Evolutionary conservation across 768 basidiomycete genomes (phyloP).

Genomic region (Xerocomellus dryophilus): DNA sequence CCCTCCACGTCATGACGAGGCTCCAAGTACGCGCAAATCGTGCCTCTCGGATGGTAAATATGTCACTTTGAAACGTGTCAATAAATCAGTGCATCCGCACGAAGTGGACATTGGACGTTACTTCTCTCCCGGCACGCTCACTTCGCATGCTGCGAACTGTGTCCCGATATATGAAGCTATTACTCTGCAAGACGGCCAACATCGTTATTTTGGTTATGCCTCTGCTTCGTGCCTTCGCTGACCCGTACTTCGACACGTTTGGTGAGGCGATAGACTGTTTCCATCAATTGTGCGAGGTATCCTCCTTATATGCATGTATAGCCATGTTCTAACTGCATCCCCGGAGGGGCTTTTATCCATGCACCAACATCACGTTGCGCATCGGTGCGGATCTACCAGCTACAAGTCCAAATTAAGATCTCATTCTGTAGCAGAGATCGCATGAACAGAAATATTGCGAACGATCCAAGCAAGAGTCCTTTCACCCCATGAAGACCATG

Average conservation of each 20-base stretch:
- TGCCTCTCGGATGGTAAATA: conserved; percentile 24
- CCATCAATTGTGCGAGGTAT: conserved; percentile 19
- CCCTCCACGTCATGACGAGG: not conserved
- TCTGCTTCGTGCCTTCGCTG: conserved; percentile 27
- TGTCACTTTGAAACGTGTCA: conserved; percentile 31
- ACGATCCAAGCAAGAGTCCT: too few species aligned
- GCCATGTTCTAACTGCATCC: too few species aligned
- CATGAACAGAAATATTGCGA: too few species aligned
- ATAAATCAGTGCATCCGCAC: conserved; percentile 8
- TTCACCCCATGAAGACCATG: too few species aligned
- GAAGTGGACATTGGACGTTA: conserved; percentile 30
- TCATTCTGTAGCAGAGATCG: too few species aligned
- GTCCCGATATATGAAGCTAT: conserved; percentile 25
- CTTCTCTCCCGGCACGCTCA: conserved; percentile 3
- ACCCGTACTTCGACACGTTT: conserved; percentile 27
- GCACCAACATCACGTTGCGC: too few species aligned
- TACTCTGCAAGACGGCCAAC: not conserved
- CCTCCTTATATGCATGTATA: too few species aligned
- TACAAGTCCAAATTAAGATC: too few species aligned
- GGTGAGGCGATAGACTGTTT: conserved; percentile 33
- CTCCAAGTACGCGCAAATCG: conserved; percentile 10
- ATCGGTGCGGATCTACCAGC: too few species aligned
- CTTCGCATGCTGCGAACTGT: conserved; percentile 22
- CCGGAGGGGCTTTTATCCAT: too few species aligned
- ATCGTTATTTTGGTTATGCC: conserved; percentile 33